Percentiles rank a stretch among this genome's conserved stretches.
These are phyloP conservation scores for Protomyces gravidus DNA, from an alignment of 1,139 yeast species.

Conservation along the genomic window DNA sequence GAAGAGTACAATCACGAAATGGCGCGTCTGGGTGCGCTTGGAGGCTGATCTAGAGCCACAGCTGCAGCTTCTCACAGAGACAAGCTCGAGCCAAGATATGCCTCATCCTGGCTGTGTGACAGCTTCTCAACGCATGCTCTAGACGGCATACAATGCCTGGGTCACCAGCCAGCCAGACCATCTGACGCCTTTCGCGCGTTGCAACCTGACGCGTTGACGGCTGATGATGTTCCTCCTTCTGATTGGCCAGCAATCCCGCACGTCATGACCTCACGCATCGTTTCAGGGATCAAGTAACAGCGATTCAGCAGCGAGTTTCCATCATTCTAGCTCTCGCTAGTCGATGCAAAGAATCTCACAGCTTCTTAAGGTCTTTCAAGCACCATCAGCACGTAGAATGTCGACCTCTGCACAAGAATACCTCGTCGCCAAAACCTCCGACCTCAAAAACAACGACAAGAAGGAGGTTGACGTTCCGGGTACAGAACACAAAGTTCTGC, in stretches of 20 bases:
- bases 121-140: too few species aligned
- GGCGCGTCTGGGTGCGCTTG: neutral
- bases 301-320: neutral
- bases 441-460: constrained; percentile 21
- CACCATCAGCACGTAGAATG: neutral
- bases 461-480: constrained; percentile 24
- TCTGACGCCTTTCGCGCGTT: too few species aligned
- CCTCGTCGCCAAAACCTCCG: constrained; percentile 18
- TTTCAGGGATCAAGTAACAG: neutral
- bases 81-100: too few species aligned
- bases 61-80: too few species aligned
- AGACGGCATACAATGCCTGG: too few species aligned
- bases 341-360: neutral
- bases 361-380: neutral
- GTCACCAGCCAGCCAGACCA: too few species aligned
- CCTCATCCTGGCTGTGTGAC: too few species aligned
- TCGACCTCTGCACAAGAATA: constrained; percentile 3
- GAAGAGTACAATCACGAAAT: neutral
- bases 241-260: neutral
- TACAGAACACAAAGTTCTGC: constrained; percentile 23
- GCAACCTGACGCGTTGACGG: neutral
- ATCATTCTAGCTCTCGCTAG: neutral
- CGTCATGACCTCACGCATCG: neutral
- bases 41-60: too few species aligned
- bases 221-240: neutral